These are phyloP conservation scores for Metarhizium album DNA, from an alignment of 2,329 filamentous ascomycete genomes.

Conservation along the genomic window DNA sequence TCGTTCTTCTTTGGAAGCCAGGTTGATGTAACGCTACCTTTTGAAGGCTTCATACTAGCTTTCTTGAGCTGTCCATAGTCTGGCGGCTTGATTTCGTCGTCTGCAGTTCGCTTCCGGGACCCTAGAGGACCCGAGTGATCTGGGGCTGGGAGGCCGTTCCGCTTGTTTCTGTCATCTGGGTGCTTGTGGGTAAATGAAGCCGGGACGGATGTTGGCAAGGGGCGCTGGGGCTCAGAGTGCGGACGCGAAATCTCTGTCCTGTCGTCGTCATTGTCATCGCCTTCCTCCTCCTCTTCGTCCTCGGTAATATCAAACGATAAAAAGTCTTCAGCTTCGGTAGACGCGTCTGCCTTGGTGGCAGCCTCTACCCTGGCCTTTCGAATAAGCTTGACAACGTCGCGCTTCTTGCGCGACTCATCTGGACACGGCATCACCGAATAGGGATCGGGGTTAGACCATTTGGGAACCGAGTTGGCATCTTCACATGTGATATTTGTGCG, in stretches of 20 bases:
- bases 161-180: slow-evolving; percentile 10
- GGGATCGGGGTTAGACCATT: slow-evolving; percentile 93
- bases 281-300: slow-evolving; percentile 31
- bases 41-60: slow-evolving; percentile 34
- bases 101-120: slow-evolving; percentile 62
- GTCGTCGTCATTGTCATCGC: slow-evolving; percentile 10
- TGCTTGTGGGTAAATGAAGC: background rate
- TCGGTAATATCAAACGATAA: slow-evolving; percentile 72
- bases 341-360: slow-evolving; percentile 35
- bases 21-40: slow-evolving; percentile 37
- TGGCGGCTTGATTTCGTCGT: slow-evolving; percentile 54
- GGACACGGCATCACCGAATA: slow-evolving; percentile 80
- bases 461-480: slow-evolving; percentile 44
- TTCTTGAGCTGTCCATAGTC: slow-evolving; percentile 43
- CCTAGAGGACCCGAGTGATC: slow-evolving; percentile 39
- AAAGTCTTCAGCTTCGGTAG: slow-evolving; percentile 65
- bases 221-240: slow-evolving; percentile 12
- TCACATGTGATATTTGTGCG: slow-evolving; percentile 18
- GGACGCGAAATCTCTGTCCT: slow-evolving; percentile 9
- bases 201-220: background rate
- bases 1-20: slow-evolving; percentile 39
- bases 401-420: slow-evolving; percentile 65
- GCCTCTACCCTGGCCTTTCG: slow-evolving; percentile 68
- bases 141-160: slow-evolving; percentile 5
- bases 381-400: slow-evolving; percentile 83